Evolutionary conservation across 768 basidiomycete genomes (phyloP).

Genomic region (Agrocybe praecox): DNA sequence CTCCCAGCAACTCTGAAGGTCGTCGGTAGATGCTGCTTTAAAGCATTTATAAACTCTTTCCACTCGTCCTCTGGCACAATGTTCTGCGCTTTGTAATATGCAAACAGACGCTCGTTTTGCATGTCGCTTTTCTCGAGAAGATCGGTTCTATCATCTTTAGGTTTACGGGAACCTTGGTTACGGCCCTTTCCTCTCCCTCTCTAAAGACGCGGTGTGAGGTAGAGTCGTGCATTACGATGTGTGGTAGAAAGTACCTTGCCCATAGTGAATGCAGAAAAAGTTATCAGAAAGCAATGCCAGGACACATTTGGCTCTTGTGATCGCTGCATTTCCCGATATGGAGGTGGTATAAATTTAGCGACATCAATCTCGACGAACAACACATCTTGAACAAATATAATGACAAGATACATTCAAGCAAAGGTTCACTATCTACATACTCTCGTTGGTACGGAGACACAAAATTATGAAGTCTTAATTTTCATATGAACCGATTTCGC

Average conservation of each 20-base stretch:
- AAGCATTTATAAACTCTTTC: conserved; percentile 64
- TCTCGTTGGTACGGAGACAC: neutral
- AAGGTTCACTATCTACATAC: neutral
- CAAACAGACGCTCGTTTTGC: conserved; percentile 67
- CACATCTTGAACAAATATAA: no score
- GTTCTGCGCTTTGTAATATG: conserved; percentile 76
- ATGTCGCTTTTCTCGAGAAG: conserved; percentile 63
- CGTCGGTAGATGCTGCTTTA: conserved; percentile 81
- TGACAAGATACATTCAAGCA: no score
- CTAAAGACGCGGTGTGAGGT: neutral
- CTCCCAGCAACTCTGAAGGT: conserved; percentile 93
- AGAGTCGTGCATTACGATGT: neutral
- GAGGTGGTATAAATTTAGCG: neutral
- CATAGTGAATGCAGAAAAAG: neutral
- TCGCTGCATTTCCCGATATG: neutral
- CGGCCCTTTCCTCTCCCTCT: conserved; percentile 3
- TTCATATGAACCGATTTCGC: conserved; percentile 87
- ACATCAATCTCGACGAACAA: no score
- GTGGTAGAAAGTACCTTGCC: neutral
- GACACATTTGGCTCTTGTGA: neutral
- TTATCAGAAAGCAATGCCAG: neutral
- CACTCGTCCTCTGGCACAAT: conserved; percentile 82
- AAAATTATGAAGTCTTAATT: conserved; percentile 47
- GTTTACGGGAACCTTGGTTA: conserved; percentile 1
- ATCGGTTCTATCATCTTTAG: conserved; percentile 42